phyloP scores from a whole-genome alignment of 495 filamentous ascomycete genomes.

The Cryomyces minteri region DNA sequence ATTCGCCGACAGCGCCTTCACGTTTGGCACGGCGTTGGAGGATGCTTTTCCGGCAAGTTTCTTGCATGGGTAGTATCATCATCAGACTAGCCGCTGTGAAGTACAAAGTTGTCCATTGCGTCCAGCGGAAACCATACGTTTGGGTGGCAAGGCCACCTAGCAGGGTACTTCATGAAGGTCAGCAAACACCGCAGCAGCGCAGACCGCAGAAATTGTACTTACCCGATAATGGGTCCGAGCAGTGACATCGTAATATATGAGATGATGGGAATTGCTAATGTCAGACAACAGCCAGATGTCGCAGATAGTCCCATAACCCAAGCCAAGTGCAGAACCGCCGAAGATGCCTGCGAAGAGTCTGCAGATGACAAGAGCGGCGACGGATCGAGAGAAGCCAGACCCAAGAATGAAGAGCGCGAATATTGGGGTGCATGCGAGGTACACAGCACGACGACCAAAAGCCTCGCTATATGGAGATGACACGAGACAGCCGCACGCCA shows the following conservation, averaged over 20 bases:
- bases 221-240: slow-evolving; percentile 20
- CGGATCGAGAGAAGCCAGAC: slow-evolving; percentile 15
- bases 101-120: slow-evolving; percentile 19
- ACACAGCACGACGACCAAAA: slow-evolving; percentile 16
- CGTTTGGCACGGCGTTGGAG: slow-evolving; percentile 17
- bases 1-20: slow-evolving; percentile 5
- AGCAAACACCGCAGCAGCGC: not conserved
- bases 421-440: slow-evolving; percentile 22
- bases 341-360: slow-evolving; percentile 26
- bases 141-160: slow-evolving; percentile 18
- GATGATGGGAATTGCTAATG: slow-evolving; percentile 20
- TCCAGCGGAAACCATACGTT: slow-evolving; percentile 21
- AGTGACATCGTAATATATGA: slow-evolving; percentile 17
- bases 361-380: slow-evolving; percentile 18
- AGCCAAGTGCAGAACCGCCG: slow-evolving; percentile 24
- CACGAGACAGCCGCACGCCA: slow-evolving; percentile 18
- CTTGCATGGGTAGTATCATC: slow-evolving; percentile 20
- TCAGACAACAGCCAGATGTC: slow-evolving; percentile 22
- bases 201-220: not conserved
- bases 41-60: slow-evolving; percentile 26
- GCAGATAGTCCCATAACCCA: slow-evolving; percentile 28
- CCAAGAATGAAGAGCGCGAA: slow-evolving; percentile 44
- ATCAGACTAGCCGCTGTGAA: slow-evolving; percentile 15
- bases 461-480: slow-evolving; percentile 20
- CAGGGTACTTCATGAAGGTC: slow-evolving; percentile 15